phyloP scores from a whole-genome alignment of 257 asterid species.

The Euphrasia confusa region DNA sequence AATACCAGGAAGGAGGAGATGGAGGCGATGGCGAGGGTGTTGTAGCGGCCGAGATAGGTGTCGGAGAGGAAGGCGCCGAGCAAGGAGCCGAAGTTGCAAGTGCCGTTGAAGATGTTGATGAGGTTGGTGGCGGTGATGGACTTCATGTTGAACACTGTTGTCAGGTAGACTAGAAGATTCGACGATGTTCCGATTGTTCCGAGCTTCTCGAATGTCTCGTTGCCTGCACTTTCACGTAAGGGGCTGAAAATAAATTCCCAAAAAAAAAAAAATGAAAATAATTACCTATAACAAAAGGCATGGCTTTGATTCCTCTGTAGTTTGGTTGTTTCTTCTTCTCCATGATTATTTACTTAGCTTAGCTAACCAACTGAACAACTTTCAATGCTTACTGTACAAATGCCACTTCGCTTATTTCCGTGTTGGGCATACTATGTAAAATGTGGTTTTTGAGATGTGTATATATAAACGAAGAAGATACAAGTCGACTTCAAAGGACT shows the following conservation, averaged over 20 bases:
- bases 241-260: neutral
- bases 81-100: slow-evolving; percentile 51
- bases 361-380: neutral
- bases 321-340: slow-evolving; percentile 38
- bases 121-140: slow-evolving; percentile 47
- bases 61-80: slow-evolving; percentile 53
- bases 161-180: slow-evolving; percentile 47
- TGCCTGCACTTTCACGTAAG: slow-evolving; percentile 29
- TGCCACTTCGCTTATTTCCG: neutral
- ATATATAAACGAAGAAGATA: slow-evolving; percentile 5
- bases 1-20: slow-evolving; percentile 44
- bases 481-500: slow-evolving; percentile 19
- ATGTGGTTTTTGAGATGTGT: neutral
- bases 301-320: slow-evolving; percentile 45
- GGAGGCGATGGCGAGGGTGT: slow-evolving; percentile 51
- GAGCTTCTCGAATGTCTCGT: slow-evolving; percentile 63
- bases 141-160: slow-evolving; percentile 48
- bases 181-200: slow-evolving; percentile 56
- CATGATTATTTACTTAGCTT: slow-evolving; percentile 12
- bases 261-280: neutral
- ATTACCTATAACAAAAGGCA: slow-evolving; percentile 53
- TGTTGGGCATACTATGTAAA: too few species aligned
- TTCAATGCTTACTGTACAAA: neutral
- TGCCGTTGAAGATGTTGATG: slow-evolving; percentile 53
- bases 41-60: slow-evolving; percentile 55